These are phyloP conservation scores for Oidiodendron maius DNA, from an alignment of 495 filamentous ascomycete species.

Conservation along the genomic window DNA sequence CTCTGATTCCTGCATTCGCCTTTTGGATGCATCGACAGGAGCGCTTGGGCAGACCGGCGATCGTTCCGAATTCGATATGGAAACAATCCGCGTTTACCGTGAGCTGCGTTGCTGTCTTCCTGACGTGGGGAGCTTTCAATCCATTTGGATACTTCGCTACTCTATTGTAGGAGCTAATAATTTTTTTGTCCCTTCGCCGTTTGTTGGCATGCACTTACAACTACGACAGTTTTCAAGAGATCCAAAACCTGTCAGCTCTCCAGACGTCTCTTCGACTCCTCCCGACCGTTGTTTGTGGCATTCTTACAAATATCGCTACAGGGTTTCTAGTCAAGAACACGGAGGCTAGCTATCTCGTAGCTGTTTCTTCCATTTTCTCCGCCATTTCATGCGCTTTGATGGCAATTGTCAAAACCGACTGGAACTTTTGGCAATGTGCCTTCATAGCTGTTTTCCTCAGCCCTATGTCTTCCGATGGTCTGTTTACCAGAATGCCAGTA, in stretches of 20 bases:
- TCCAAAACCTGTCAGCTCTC: conserved; percentile 38
- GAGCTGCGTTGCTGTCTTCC: conserved; percentile 46
- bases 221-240: conserved; percentile 40
- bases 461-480: conserved; percentile 20
- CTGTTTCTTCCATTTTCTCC: conserved; percentile 37
- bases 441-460: conserved; percentile 47
- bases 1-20: conserved; percentile 38
- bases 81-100: conserved; percentile 39
- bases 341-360: conserved; percentile 38
- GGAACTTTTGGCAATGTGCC: conserved; percentile 50
- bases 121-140: conserved; percentile 42
- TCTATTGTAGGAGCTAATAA: conserved; percentile 23
- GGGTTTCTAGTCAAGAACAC: conserved; percentile 50
- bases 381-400: conserved; percentile 48
- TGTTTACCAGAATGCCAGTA: not conserved
- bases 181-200: not conserved
- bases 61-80: conserved; percentile 54
- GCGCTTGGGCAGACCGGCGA: conserved; percentile 31
- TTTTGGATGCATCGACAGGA: conserved; percentile 42
- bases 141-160: conserved; percentile 41
- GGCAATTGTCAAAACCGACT: conserved; percentile 33
- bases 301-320: conserved; percentile 44
- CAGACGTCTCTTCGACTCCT: conserved; percentile 48
- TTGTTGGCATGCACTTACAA: conserved; percentile 3
- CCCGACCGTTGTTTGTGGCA: conserved; percentile 47